Percentiles rank a stretch among this genome's conserved stretches.
Evolutionary conservation across 495 filamentous ascomycete species (phyloP).

Genomic region (Copromyces sp.): DNA sequence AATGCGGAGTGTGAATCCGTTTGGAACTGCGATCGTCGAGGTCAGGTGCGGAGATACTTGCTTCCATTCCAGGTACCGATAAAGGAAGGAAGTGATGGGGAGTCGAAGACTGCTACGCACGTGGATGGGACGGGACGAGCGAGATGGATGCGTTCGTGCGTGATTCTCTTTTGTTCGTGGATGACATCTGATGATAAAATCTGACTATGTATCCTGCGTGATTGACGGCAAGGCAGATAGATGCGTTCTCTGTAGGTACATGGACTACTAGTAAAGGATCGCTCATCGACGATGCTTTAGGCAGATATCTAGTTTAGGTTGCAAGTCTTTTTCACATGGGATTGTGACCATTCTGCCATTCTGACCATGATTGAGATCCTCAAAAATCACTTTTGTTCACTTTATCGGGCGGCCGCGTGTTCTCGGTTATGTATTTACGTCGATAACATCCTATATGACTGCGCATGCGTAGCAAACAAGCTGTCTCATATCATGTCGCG

Average conservation of each 20-base stretch:
- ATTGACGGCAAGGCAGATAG: not conserved
- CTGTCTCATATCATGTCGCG: too few relatives aligned
- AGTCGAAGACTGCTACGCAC: not conserved
- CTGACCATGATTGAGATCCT: not conserved
- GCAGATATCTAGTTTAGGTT: not conserved
- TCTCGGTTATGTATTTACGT: too few relatives aligned
- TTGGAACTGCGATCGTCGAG: not conserved
- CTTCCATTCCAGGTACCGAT: not conserved
- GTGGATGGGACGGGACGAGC: not conserved
- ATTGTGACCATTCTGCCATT: not conserved
- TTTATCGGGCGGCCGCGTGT: not conserved
- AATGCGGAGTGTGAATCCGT: not conserved
- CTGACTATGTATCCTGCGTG: too few relatives aligned
- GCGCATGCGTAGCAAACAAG: not conserved
- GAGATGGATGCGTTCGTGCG: not conserved
- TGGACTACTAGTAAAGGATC: not conserved
- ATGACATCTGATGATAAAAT: not conserved
- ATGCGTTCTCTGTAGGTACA: not conserved
- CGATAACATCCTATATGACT: not conserved
- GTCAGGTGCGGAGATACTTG: not conserved
- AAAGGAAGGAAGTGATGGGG: not conserved
- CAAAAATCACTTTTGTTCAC: not conserved
- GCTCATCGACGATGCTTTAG: not conserved
- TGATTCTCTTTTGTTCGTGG: not conserved
- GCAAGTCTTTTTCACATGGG: not conserved